Conservation (phyloP, 176 grass and related monocot genomes). For the Tillandsia leiboldiana region DNA sequence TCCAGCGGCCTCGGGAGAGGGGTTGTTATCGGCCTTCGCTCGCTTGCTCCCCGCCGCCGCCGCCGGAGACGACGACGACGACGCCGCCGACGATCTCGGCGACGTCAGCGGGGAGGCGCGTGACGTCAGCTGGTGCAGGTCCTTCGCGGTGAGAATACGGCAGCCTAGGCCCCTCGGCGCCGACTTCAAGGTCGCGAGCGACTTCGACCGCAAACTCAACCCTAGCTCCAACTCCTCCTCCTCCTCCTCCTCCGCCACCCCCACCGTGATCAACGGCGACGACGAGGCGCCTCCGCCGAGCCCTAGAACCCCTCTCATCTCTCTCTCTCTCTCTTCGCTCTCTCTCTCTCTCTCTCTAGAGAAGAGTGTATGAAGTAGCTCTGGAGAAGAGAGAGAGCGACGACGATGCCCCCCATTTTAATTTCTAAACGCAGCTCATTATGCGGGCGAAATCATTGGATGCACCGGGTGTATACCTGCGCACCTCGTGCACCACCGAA, state of each 20-base stretch:
- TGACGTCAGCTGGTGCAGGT: constrained; percentile 29
- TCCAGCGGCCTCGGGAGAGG: constrained; percentile 30
- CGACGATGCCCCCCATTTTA: too few relatives aligned
- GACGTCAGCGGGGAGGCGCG: constrained; percentile 22
- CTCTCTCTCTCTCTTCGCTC: constrained; percentile 1
- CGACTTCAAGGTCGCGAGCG: neutral
- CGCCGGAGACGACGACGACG: constrained; percentile 8
- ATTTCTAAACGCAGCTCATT: too few relatives aligned
- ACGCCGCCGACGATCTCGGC: constrained; percentile 43
- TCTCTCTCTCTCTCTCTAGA: neutral
- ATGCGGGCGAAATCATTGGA: too few relatives aligned
- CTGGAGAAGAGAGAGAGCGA: too few relatives aligned
- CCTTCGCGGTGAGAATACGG: constrained; percentile 56
- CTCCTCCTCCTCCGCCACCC: constrained; percentile 31
- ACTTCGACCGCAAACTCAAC: constrained; percentile 53
- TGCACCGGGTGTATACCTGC: too few relatives aligned
- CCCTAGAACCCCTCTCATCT: constrained; percentile 28
- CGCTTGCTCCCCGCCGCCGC: constrained; percentile 17
- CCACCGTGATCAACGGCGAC: constrained; percentile 21
- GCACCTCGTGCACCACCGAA: too few relatives aligned
- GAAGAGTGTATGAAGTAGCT: neutral
- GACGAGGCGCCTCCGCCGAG: constrained; percentile 24
- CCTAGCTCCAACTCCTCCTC: constrained; percentile 50
- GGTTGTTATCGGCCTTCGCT: constrained; percentile 23
- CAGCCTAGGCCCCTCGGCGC: constrained; percentile 21